Evolutionary conservation across 768 basidiomycete species (phyloP).

Genomic region (Leccinum disarticulatum): DNA sequence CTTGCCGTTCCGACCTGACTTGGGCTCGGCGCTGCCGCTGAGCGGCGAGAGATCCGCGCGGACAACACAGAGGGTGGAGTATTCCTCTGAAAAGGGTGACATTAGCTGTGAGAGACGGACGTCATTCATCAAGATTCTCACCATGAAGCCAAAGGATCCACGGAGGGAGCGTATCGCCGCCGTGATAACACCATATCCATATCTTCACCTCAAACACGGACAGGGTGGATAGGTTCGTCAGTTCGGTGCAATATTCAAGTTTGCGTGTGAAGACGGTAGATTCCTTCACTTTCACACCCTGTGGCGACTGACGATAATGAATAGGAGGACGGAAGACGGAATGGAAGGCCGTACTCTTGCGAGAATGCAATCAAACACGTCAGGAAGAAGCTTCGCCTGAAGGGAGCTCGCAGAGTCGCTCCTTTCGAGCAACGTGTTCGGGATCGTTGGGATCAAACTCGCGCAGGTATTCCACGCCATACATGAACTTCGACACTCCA

Average conservation of each 20-base stretch:
- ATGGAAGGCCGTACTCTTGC: constrained; percentile 49
- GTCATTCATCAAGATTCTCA: constrained; percentile 12
- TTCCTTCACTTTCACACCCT: constrained; percentile 77
- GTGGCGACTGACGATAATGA: constrained; percentile 7
- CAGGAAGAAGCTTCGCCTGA: constrained; percentile 76
- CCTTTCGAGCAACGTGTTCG: constrained; percentile 63
- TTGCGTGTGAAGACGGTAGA: constrained; percentile 76
- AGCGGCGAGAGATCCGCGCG: constrained; percentile 75
- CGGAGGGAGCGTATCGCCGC: constrained; percentile 66
- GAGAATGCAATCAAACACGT: constrained; percentile 82
- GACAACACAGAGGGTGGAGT: constrained; percentile 76
- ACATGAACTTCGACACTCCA: constrained; percentile 78
- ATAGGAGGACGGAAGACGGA: constrained; percentile 6
- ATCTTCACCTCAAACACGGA: constrained; percentile 83
- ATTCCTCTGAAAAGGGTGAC: constrained; percentile 47
- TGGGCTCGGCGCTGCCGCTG: constrained; percentile 68
- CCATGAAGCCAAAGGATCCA: constrained; percentile 66
- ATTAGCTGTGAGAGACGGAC: constrained; percentile 4
- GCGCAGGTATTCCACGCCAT: constrained; percentile 77
- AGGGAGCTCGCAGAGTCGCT: constrained; percentile 70
- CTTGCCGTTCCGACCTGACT: constrained; percentile 61
- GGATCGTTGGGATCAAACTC: constrained; percentile 63
- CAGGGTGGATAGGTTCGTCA: constrained; percentile 71
- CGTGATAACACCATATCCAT: constrained; percentile 85
- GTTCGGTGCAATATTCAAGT: constrained; percentile 69